Evolutionary conservation across 257 asterid genomes (phyloP), one percentile per base, ranked within the genome.

Genomic region (Sherardia arvensis): DNA sequence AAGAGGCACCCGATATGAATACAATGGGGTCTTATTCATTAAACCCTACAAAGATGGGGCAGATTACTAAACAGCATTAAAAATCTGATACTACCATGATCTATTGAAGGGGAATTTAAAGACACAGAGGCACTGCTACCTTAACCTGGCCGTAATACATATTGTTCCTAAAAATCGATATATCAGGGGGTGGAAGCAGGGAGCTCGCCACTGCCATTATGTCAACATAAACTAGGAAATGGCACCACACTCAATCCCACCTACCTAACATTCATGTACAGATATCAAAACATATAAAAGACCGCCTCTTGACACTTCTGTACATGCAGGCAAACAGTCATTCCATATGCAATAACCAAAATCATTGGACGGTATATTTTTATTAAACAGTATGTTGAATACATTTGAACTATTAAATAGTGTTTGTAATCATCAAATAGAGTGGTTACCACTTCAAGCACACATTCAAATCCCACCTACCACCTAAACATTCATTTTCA

Each of bases 201-300:
- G 80, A 69, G 56, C 77, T 76, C 40, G 80, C 72, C 62, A 68
- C 76, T n/a, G 78, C 76, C 85, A 80, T 80, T 66, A 47, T 53
- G 53, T 48, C 56, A 64, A 58, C 55, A 54, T 57, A 40, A 57
- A 62, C 51, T 55, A 70, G 61, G 61, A 53, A 49, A 48, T 25
- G 49, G 62, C 64, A 14, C 49, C 40, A 64, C 45, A 67, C 63
- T 49, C 22, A 57, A 58, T 67, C 18, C 60, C 32, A 69, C 47
- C 49, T 30, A 29, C 53, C 61, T 27, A 15, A 34, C 72, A 76
- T 64, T 36, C 43, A 64, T 59, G 47, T 40, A 43, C 49, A 67
- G 7, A 23, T 10, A 2, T 14, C 17, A 34, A 17, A 34, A 22
- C 3, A 53, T 0, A 3, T 1, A 32, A 28, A 49, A 7, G 22